Conservation (phyloP, 306 rosid species). For the Sicyos edulis region DNA sequence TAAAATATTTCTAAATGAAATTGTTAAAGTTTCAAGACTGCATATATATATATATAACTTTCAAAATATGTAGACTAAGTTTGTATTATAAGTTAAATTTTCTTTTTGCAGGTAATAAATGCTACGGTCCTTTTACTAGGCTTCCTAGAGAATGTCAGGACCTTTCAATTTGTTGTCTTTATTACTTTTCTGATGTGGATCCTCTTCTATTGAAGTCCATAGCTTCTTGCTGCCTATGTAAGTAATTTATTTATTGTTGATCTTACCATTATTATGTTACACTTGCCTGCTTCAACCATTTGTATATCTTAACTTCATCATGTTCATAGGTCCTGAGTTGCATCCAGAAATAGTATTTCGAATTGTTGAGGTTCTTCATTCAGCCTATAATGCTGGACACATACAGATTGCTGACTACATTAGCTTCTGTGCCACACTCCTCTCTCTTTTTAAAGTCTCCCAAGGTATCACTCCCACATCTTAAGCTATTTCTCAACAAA, state of each 20-base stretch:
- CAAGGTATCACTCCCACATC: slow-evolving; percentile 36
- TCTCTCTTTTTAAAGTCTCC: slow-evolving; percentile 45
- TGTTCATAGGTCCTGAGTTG: slow-evolving; percentile 60
- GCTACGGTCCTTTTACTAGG: slow-evolving; percentile 64
- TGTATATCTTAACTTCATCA: slow-evolving; percentile 3
- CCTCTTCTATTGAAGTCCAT: slow-evolving; percentile 49
- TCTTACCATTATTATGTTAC: not conserved
- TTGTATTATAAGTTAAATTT: not conserved
- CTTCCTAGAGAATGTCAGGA: slow-evolving; percentile 76
- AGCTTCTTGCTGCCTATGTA: slow-evolving; percentile 71
- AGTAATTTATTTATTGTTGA: slow-evolving; percentile 25
- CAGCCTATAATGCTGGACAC: slow-evolving; percentile 51
- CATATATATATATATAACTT: not conserved
- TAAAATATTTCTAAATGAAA: not conserved
- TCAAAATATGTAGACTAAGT: not conserved
- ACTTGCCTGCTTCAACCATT: not conserved
- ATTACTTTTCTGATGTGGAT: slow-evolving; percentile 62
- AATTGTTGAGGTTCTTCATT: slow-evolving; percentile 56
- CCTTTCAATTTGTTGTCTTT: slow-evolving; percentile 62
- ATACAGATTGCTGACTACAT: slow-evolving; percentile 50
- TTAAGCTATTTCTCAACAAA: not conserved
- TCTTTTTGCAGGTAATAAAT: slow-evolving; percentile 42
- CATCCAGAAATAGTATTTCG: slow-evolving; percentile 46
- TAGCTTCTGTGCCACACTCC: slow-evolving; percentile 63
- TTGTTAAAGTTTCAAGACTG: not conserved